A percentile compares a stretch with the other conserved stretches of the same genome.
These are phyloP conservation scores for Linaria vulgaris DNA, from an alignment of 257 asterid genomes.

Conservation along the genomic window DNA sequence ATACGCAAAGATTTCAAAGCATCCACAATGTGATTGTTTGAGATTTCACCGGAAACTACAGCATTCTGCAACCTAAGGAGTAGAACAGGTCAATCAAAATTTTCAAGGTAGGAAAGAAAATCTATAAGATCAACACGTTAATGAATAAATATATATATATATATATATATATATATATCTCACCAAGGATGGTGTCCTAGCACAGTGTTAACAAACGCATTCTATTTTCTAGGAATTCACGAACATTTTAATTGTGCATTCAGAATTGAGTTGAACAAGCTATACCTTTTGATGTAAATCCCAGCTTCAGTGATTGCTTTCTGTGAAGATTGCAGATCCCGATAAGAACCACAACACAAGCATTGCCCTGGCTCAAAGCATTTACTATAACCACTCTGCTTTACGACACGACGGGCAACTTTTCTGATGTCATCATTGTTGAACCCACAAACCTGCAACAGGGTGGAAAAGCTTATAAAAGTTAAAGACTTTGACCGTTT, in stretches of 20 bases:
- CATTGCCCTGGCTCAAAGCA: conserved; percentile 58
- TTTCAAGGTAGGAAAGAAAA: conserved; percentile 9
- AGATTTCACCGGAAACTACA: conserved; percentile 42
- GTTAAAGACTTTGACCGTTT: neutral
- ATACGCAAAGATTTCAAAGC: conserved; percentile 44
- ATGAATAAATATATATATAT: too few species aligned
- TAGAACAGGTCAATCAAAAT: conserved; percentile 15
- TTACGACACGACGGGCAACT: conserved; percentile 43
- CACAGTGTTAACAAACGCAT: too few species aligned
- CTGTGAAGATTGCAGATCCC: conserved; percentile 60
- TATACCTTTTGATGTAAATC: conserved; percentile 52
- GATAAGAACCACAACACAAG: conserved; percentile 53
- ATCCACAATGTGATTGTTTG: conserved; percentile 34
- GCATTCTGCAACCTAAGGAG: conserved; percentile 68
- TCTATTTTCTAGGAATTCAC: neutral
- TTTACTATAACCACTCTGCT: conserved; percentile 32
- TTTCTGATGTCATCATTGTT: conserved; percentile 33
- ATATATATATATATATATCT: too few species aligned
- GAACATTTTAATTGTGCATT: conserved; percentile 6
- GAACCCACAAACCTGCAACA: conserved; percentile 38
- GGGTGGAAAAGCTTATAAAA: neutral
- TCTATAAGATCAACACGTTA: too few species aligned
- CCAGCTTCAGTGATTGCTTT: conserved; percentile 46
- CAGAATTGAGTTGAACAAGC: neutral
- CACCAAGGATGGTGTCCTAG: too few species aligned